phyloP scores from a whole-genome alignment of 352 stramenopile species.

The Aphanomyces cochlioides region DNA sequence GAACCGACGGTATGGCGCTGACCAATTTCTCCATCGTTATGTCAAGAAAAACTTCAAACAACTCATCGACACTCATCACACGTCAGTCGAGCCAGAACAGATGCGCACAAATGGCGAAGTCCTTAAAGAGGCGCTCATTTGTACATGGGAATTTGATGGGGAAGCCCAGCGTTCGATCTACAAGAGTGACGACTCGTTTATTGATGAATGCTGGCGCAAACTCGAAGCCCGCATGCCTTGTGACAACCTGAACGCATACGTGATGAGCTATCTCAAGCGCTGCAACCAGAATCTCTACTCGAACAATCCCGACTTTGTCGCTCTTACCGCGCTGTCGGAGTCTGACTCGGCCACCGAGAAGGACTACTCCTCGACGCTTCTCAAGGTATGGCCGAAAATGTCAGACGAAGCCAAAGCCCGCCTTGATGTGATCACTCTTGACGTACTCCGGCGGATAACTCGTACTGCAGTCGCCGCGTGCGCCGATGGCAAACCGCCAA shows the following conservation, averaged over 20 bases:
- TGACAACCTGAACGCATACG: conserved; percentile 25
- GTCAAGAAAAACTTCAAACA: conserved; percentile 52
- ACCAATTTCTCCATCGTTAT: conserved; percentile 83
- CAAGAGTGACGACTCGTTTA: conserved; percentile 61
- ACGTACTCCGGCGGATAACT: neutral
- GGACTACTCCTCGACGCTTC: neutral
- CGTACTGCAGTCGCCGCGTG: neutral
- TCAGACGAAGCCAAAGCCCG: neutral
- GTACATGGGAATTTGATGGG: conserved; percentile 76
- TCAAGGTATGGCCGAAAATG: conserved; percentile 14
- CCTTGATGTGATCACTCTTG: neutral
- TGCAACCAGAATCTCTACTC: conserved; percentile 22
- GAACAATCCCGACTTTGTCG: conserved; percentile 17
- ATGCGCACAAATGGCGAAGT: conserved; percentile 34
- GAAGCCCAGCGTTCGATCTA: conserved; percentile 62
- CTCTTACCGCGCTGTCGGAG: neutral
- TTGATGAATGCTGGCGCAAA: conserved; percentile 84
- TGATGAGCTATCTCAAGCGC: conserved; percentile 27
- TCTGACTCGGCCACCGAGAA: neutral
- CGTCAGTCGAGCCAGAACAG: conserved; percentile 12
- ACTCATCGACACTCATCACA: conserved; percentile 24
- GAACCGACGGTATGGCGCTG: conserved; percentile 38
- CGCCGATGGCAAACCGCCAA: conserved; percentile 1
- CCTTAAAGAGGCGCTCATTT: conserved; percentile 75
- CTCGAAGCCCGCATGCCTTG: conserved; percentile 42